phyloP scores from a whole-genome alignment of 75 land plant species.

The Selaginella tamariscina region DNA sequence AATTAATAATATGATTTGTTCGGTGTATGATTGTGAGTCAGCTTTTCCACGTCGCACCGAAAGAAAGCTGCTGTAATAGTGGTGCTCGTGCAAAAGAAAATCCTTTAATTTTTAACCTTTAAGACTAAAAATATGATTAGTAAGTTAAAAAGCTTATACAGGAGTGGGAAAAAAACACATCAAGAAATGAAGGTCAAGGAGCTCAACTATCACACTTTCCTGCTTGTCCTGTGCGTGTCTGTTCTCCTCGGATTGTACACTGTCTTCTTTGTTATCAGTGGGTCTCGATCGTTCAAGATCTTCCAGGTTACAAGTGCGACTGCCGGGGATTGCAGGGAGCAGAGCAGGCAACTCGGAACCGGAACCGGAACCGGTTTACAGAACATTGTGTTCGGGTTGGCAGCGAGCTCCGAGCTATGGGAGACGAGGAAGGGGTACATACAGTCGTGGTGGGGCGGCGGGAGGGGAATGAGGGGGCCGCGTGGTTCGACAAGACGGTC shows the following conservation, averaged over 20 bases:
- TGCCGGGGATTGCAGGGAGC: background rate
- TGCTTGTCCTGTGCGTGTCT: background rate
- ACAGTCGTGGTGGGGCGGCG: constrained; percentile 62
- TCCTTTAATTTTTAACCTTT: no score
- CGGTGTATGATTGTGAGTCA: no score
- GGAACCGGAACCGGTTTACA: constrained; percentile 6
- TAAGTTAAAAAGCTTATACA: no score
- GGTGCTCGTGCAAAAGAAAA: no score
- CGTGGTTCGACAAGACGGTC: constrained; percentile 47
- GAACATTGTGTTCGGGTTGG: constrained; percentile 56
- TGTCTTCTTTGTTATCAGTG: background rate
- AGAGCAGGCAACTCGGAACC: background rate
- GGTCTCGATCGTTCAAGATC: background rate
- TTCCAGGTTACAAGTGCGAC: background rate
- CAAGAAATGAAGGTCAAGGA: background rate
- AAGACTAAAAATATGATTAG: no score
- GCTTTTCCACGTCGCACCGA: no score
- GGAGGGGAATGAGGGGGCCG: constrained; percentile 38
- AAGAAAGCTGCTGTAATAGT: no score
- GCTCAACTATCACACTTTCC: background rate
- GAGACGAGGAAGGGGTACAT: constrained; percentile 42
- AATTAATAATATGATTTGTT: no score
- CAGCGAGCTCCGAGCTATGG: constrained; percentile 47
- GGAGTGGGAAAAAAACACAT: no score
- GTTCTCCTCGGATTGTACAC: background rate